Evolutionary conservation across 2,329 filamentous ascomycete genomes (phyloP), one percentile per base, ranked within the genome.

Genomic region (Aspergillus nomiae): DNA sequence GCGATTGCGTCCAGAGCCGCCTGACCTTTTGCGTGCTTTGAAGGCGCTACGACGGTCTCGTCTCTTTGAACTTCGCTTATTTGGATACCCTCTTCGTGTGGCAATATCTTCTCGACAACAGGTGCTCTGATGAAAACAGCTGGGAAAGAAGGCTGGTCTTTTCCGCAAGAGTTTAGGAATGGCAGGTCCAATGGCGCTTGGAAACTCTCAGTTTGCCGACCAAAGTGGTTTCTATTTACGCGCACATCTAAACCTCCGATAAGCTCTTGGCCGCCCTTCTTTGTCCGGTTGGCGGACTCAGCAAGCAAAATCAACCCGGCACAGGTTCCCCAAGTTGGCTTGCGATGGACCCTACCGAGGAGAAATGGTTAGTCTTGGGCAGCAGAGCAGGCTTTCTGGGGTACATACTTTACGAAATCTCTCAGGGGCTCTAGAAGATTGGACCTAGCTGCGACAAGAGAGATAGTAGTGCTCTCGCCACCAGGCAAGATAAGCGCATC

Each of bases 71-170:
- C 76, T 69, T 87, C 84, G 38, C 77, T 81, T 2, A 73, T 73
- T 69, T 87, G 86, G n/a, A 84, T 77, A 2, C 84, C 84, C 16
- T 80, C 71, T 14, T 76, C 74, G 57, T 81, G 78, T 7, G 80
- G 85, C 30, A 97, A 78, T 1, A 98, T 80, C 73, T 89, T 90
- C 76, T 98, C 94, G 1, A 99, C 94, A 0, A 98, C 90, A 0
- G 95, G 95, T 0, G 95, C 95, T 10, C 95, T 87, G 71, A 99
- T 99, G 77, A 99, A 99, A 36, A 98, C 90, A 1, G 89, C 92
- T 2, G 88, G 87, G 74, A 96, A 98, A 0, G 86, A 85, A 14
- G 67, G 53, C 56, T 74, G 70, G 16, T 74, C 70, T 66, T 43
- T 63, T 34, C 57, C 65, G 28, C 69, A 51, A 61, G 68, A 50